Evolutionary conservation across 352 stramenopile genomes (phyloP).

Genomic region (Phytopythium kandeliae): DNA sequence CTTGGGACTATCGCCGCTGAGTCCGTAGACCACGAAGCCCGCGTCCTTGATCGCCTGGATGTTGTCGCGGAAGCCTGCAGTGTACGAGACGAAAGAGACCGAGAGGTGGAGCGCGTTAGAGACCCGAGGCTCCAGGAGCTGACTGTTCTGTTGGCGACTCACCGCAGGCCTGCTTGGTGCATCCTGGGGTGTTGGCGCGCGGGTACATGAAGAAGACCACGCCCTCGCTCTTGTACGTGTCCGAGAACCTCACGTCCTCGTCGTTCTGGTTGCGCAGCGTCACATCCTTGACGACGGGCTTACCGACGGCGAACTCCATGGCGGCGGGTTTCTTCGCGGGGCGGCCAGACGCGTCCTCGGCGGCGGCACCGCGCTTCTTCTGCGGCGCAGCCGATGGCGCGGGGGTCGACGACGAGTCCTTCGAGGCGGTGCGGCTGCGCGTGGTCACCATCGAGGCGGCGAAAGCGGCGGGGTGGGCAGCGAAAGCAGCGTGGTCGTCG

Average conservation of each 20-base stretch:
- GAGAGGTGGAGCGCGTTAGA: no score
- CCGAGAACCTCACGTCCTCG: conserved; percentile 43
- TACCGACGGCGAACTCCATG: conserved; percentile 55
- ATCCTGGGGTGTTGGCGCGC: conserved; percentile 79
- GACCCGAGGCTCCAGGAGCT: no score
- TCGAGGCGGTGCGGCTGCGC: conserved; percentile 36
- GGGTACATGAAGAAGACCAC: conserved; percentile 90
- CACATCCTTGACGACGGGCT: conserved; percentile 49
- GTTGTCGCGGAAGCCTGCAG: conserved; percentile 78
- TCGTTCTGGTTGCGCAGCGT: conserved; percentile 72
- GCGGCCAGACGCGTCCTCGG: conserved; percentile 16
- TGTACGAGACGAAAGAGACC: no score
- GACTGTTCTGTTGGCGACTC: conserved; percentile 9
- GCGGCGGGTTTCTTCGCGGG: conserved; percentile 36
- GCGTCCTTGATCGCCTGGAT: conserved; percentile 77
- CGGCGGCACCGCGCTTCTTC: conserved; percentile 20
- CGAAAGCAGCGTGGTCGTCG: no score
- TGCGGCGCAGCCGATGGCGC: conserved; percentile 14
- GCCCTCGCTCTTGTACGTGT: conserved; percentile 70
- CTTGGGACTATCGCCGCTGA: conserved; percentile 75
- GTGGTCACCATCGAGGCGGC: conserved; percentile 41
- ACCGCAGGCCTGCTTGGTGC: conserved; percentile 86
- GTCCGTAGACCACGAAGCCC: conserved; percentile 73
- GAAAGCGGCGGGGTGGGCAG: not conserved
- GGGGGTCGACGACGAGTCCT: conserved; percentile 9